Evolutionary conservation across 257 asterid species (phyloP).

Genomic region (Gynochthodes officinalis): DNA sequence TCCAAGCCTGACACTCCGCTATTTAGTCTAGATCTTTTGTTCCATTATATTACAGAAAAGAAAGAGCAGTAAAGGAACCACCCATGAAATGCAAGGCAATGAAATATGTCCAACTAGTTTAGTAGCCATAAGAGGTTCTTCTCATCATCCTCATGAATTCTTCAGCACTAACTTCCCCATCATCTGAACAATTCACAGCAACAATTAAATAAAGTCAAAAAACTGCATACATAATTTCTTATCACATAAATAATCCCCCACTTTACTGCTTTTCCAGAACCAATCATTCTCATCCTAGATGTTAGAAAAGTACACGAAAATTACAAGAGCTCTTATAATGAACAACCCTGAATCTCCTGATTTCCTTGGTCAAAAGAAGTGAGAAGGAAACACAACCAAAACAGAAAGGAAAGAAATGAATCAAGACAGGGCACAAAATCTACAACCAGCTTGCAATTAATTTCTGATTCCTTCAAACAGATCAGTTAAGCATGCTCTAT

Average conservation of each 20-base stretch:
- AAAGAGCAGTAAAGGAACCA: neutral
- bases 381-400: neutral
- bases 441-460: neutral
- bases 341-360: neutral
- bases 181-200: slow-evolving; percentile 48
- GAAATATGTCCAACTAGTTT: neutral
- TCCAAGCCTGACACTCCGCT: neutral
- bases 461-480: neutral
- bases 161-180: slow-evolving; percentile 79
- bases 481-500: neutral
- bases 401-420: neutral
- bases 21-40: neutral
- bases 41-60: neutral
- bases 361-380: neutral
- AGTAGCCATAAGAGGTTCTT: slow-evolving; percentile 74
- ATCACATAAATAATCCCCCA: neutral
- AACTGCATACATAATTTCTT: neutral
- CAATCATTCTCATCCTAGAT: too few species aligned
- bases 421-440: neutral
- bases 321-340: neutral
- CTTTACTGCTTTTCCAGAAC: too few species aligned
- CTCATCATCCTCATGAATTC: slow-evolving; percentile 94
- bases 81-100: neutral
- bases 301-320: neutral
- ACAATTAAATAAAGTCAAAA: neutral